Conservation (phyloP, 2,329 filamentous ascomycete species). For the Scleromitrula shiraiana region DNA sequence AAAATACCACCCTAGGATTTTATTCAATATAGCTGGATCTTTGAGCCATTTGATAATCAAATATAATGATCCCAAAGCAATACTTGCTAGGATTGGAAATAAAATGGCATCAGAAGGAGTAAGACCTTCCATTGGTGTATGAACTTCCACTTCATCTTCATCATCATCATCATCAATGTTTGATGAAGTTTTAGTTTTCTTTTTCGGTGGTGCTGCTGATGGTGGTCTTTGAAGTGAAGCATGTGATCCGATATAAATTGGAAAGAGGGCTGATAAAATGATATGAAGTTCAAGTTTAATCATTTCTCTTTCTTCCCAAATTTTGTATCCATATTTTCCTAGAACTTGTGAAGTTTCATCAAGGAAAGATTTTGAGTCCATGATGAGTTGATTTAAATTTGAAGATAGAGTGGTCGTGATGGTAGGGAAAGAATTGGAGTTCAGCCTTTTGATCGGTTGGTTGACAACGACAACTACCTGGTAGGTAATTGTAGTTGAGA, state of each 20-base stretch:
- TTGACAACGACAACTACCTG: too few species aligned
- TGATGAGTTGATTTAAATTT: not conserved
- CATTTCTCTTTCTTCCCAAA: conserved; percentile 21
- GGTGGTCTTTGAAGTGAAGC: conserved; percentile 77
- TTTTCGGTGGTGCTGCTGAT: conserved; percentile 57
- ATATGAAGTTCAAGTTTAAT: conserved; percentile 39
- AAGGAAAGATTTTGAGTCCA: not conserved
- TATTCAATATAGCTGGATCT: conserved; percentile 74
- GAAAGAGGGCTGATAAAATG: conserved; percentile 63
- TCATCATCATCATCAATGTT: conserved; percentile 43
- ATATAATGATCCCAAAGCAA: conserved; percentile 69
- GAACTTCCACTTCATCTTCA: conserved; percentile 46
- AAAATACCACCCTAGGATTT: conserved; percentile 77
- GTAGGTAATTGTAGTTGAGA: not conserved
- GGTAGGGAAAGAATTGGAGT: too few species aligned
- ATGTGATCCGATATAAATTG: conserved; percentile 79
- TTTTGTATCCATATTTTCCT: conserved; percentile 18
- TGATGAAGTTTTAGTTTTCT: conserved; percentile 17
- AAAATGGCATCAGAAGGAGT: conserved; percentile 73
- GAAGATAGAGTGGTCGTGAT: not conserved
- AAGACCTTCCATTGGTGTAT: conserved; percentile 57
- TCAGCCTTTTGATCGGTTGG: too few species aligned
- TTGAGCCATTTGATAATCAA: conserved; percentile 83
- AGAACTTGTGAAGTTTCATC: conserved; percentile 11
- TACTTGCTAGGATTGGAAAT: conserved; percentile 71